Conservation (phyloP, 805 yeast species). For the Schwanniomyces vanrijiae region DNA sequence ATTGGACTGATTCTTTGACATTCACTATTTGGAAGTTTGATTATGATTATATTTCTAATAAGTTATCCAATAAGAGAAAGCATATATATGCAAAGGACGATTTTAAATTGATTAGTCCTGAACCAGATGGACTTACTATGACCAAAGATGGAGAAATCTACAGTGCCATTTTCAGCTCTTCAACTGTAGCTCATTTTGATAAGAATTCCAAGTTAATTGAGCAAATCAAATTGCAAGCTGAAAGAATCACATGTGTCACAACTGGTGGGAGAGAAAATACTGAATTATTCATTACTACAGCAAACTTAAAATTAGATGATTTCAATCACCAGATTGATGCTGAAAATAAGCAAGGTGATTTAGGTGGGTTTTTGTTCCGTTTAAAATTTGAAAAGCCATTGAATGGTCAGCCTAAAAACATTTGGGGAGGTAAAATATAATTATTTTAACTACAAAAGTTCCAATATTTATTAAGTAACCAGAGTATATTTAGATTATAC, state of each 20-base stretch:
- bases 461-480: neutral
- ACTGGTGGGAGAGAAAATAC: constrained; percentile 61
- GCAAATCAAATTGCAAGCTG: constrained; percentile 55
- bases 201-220: constrained; percentile 50
- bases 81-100: constrained; percentile 18
- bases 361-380: constrained; percentile 62
- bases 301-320: constrained; percentile 49
- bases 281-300: constrained; percentile 69
- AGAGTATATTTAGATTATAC: too few relatives aligned
- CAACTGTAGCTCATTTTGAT: constrained; percentile 54
- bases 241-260: constrained; percentile 64
- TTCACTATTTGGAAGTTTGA: constrained; percentile 37
- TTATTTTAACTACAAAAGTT: neutral
- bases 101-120: constrained; percentile 33
- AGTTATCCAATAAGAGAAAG: constrained; percentile 26
- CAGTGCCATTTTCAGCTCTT: constrained; percentile 66
- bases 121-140: constrained; percentile 80
- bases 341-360: constrained; percentile 37
- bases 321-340: constrained; percentile 23
- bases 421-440: constrained; percentile 29
- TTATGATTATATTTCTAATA: constrained; percentile 29
- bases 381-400: constrained; percentile 35
- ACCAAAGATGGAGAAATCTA: constrained; percentile 56
- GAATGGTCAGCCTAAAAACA: constrained; percentile 22
- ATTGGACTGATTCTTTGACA: constrained; percentile 43